Evolutionary conservation across 1,139 yeast genomes (phyloP).

Genomic region (Candida albicans): DNA sequence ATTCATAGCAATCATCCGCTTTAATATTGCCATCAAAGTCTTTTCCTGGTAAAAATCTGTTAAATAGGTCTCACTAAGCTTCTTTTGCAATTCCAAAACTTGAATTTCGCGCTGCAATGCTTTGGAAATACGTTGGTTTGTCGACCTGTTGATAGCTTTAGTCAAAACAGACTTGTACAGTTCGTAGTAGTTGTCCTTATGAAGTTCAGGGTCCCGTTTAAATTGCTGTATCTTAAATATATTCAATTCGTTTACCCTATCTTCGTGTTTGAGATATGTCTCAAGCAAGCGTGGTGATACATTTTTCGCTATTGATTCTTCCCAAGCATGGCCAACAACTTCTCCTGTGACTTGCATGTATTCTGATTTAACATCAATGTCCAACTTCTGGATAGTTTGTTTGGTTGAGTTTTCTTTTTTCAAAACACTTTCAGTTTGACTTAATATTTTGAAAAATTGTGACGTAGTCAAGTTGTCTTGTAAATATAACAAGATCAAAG

Average conservation of each 20-base stretch:
- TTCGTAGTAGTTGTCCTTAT: slow-evolving; percentile 22
- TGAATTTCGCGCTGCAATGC: slow-evolving; percentile 51
- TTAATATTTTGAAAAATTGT: slow-evolving; percentile 42
- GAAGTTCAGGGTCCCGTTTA: slow-evolving; percentile 8
- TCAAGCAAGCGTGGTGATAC: slow-evolving; percentile 25
- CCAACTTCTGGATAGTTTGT: slow-evolving; percentile 12
- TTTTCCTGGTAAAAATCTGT: slow-evolving; percentile 44
- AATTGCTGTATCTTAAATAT: slow-evolving; percentile 21
- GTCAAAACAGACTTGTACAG: slow-evolving; percentile 27
- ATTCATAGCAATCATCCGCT: slow-evolving; percentile 51
- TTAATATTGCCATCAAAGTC: slow-evolving; percentile 58
- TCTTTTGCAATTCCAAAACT: slow-evolving; percentile 52
- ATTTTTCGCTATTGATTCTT: slow-evolving; percentile 28
- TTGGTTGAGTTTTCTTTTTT: slow-evolving; percentile 4
- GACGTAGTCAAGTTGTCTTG: slow-evolving; percentile 37
- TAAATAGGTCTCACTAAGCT: slow-evolving; percentile 54
- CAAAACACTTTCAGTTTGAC: slow-evolving; percentile 36
- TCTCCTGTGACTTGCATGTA: slow-evolving; percentile 37
- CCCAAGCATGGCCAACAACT: slow-evolving; percentile 45
- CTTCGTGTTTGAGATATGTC: slow-evolving; percentile 36
- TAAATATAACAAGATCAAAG: slow-evolving; percentile 58
- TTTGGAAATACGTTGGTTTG: slow-evolving; percentile 20
- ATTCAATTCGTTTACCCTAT: slow-evolving; percentile 27
- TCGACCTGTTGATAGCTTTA: slow-evolving; percentile 23
- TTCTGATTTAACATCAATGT: slow-evolving; percentile 14